phyloP scores from a whole-genome alignment of 441 rosid species.

The Adansonia rubrostipa region DNA sequence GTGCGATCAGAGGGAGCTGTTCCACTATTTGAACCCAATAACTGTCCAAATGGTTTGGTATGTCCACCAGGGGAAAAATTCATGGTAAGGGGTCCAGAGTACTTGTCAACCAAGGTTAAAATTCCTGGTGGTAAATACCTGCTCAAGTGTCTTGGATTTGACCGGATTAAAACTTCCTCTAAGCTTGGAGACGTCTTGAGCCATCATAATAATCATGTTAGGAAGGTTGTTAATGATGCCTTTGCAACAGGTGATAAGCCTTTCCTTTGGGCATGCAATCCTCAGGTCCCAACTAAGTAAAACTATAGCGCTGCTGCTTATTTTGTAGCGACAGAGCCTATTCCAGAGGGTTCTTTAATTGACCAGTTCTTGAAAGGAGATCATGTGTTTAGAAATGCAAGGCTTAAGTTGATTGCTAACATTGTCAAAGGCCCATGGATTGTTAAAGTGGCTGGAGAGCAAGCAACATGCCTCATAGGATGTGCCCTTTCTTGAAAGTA shows the following conservation, averaged over 20 bases:
- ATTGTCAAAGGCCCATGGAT: slow-evolving; percentile 96
- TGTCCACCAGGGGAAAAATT: slow-evolving; percentile 72
- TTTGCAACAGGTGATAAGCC: slow-evolving; percentile 68
- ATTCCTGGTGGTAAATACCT: slow-evolving; percentile 73
- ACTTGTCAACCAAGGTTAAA: slow-evolving; percentile 70
- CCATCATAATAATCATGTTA: slow-evolving; percentile 59
- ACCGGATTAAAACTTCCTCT: slow-evolving; percentile 75
- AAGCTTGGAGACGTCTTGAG: slow-evolving; percentile 67
- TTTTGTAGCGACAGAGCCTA: slow-evolving; percentile 62
- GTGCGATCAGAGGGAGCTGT: slow-evolving; percentile 75
- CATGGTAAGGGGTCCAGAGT: slow-evolving; percentile 87
- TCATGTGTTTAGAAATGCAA: slow-evolving; percentile 65
- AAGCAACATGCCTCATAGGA: slow-evolving; percentile 88
- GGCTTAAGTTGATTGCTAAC: slow-evolving; percentile 91
- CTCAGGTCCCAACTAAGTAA: slow-evolving; percentile 88
- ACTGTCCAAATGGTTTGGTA: slow-evolving; percentile 78
- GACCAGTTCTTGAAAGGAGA: slow-evolving; percentile 77
- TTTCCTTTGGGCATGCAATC: slow-evolving; percentile 90
- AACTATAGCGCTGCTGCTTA: slow-evolving; percentile 88
- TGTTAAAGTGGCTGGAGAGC: slow-evolving; percentile 95
- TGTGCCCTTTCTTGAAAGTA: slow-evolving; percentile 79
- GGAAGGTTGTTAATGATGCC: slow-evolving; percentile 56
- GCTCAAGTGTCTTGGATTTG: slow-evolving; percentile 81
- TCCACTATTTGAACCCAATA: slow-evolving; percentile 66
- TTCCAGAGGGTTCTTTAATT: slow-evolving; percentile 70